Base-by-base conservation (phyloP, 257 asterid genomes). In the Nicotiana noctiflora region DNA sequence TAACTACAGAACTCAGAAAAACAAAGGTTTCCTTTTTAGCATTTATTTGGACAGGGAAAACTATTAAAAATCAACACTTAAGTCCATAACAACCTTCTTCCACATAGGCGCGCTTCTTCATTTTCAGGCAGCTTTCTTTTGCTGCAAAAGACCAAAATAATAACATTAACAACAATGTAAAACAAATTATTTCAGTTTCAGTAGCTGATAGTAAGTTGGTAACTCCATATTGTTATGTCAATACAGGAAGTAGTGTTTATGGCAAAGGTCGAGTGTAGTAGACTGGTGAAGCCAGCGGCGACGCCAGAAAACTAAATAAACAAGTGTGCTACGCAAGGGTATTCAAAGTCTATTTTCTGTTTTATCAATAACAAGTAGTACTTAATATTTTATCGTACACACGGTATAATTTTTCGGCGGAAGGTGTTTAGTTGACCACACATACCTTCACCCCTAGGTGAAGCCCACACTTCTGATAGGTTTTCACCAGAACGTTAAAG, bases 91-190 rank as follows among this genome's bases (percentile, higher is more conserved):
- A 57, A 72, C 60, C 63, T 53, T 31, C 68, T 79, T 79, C 89
- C 81, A 31, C n/a, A 63, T 31, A 84, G 64, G 63, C 17, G 82
- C 83, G 82, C 84, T 79, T 66, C 85, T 82, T 75, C 65, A 78
- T 64, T 49, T 86, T 91, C 88, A 94, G n/a, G 97, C 93, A 65
- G 92, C 83, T 86, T 94, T 94, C 79, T 55, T 80, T 89, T 92
- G 92, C 98, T 94, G 98, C 74, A 82, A 82, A 40, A 59, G 13
- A 72, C 3, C 21, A 19, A 21, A n/a, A 40, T 37, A 8, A 68
- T 12, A 19, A 12, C n/a, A 40, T 68, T 17, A 68, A 46, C 59
- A 70, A 18, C 34, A 0, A 12, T 0, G 21, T 21, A 12, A 19
- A 46, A 51, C 21, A 70, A 70, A 37, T 10, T 5, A 4, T 2